Evolutionary conservation across 768 basidiomycete species (phyloP), one percentile per base, ranked within the genome.

Genomic region (Lyophyllum shimeji): DNA sequence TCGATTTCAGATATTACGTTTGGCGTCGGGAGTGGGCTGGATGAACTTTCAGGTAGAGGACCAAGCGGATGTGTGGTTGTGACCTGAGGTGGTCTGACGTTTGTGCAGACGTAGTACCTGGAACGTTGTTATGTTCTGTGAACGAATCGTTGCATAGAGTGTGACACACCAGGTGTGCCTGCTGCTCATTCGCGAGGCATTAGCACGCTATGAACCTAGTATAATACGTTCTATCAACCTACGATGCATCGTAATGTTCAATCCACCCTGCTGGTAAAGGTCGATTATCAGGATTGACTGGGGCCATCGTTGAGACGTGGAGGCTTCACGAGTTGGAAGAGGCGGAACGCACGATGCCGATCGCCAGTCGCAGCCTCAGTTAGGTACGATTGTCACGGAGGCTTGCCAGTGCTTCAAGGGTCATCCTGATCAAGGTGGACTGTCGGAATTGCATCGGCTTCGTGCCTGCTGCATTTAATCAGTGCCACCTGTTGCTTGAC

Each of bases 211-310:
- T n/a, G 29, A 29, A 4, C 29, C 9, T 9, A 29, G 29, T 29
- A 29, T 29, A n/a, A n/a, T n/a, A n/a, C n/a, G n/a, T n/a, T n/a
- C n/a, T n/a, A 9, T 29, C 5, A 5, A 29, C 63, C 57, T 44
- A 65, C 63, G 49, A 52, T 20, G 53, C 27, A 58, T 65, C 61
- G 46, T 60, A 63, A 48, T 63, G 59, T 25, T 63, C 55, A 31
- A 53, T 56, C 63, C 61, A 65, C 13, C 63, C 63, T 24, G 52
- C 18, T 18, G 63, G 63, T 31, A 65, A 47, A 5, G 61, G 59
- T 25, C 61, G 49, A 20, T 42, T 40, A 63, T 65, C 61, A 18
- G 61, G 61, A 52, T 65, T 61, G 18, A 59, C 52, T 17, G 47
- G 55, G n/a, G 9, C 47, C 23, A 29, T 39, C 60, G 34, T 43